Conservation (phyloP, 1,139 yeast genomes). For the Yamadazyma triangularis region DNA sequence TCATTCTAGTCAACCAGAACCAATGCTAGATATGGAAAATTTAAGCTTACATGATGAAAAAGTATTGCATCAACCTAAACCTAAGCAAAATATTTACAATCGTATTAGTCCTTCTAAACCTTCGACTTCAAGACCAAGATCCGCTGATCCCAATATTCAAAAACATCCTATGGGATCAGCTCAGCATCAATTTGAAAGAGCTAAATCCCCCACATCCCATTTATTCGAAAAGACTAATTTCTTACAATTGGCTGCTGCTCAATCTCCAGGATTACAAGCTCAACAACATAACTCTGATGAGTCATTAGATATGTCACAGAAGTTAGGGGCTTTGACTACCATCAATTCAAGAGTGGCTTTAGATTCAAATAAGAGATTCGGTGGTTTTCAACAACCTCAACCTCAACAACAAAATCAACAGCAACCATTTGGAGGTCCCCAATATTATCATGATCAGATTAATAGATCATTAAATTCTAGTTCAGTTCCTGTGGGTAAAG, state of each 20-base stretch:
- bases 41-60: constrained; percentile 20
- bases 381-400: constrained; percentile 2
- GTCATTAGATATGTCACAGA: constrained; percentile 39
- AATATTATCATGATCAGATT: constrained; percentile 24
- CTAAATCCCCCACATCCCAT: constrained; percentile 43
- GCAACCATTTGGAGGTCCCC: too few species aligned
- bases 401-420: too few species aligned
- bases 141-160: constrained; percentile 35
- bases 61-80: constrained; percentile 36
- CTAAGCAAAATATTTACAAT: constrained; percentile 11
- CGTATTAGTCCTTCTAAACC: constrained; percentile 1
- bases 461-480: constrained; percentile 35
- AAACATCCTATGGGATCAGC: constrained; percentile 6
- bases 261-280: constrained; percentile 8
- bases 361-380: constrained; percentile 46
- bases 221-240: constrained; percentile 42
- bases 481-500: constrained; percentile 28
- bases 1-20: constrained; percentile 16
- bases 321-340: constrained; percentile 60
- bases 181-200: constrained; percentile 32
- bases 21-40: constrained; percentile 30
- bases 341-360: constrained; percentile 58
- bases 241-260: constrained; percentile 40
- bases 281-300: constrained; percentile 18
- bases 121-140: constrained; percentile 39